Percentiles rank a stretch among this genome's conserved stretches.
These are phyloP conservation scores for Aspergillus panamensis DNA, from an alignment of 495 filamentous ascomycete species.

Conservation along the genomic window DNA sequence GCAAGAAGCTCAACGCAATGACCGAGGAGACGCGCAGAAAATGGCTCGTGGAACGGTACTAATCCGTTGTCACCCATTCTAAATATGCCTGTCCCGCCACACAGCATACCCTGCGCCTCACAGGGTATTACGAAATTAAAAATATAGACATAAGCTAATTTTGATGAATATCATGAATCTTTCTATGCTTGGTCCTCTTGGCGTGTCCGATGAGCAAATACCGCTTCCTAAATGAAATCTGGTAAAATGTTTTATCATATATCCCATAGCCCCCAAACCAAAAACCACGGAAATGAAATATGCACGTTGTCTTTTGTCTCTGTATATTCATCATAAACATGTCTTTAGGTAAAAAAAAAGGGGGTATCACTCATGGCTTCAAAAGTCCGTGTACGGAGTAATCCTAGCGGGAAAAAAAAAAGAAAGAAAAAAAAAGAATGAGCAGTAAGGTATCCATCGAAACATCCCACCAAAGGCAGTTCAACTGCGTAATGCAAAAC, in stretches of 20 bases:
- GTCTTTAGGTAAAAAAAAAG: not conserved
- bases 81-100: not conserved
- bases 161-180: no score
- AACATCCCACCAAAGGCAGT: not conserved
- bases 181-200: no score
- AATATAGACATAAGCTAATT: not conserved
- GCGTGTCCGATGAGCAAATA: no score
- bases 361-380: constrained; percentile 20
- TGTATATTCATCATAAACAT: not conserved
- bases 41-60: constrained; percentile 60
- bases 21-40: constrained; percentile 45
- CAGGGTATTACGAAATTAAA: not conserved
- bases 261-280: not conserved
- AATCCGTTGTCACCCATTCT: constrained; percentile 11
- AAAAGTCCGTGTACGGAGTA: constrained; percentile 19
- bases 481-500: not conserved
- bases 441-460: not conserved
- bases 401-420: constrained; percentile 6
- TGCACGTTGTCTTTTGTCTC: not conserved
- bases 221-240: not conserved
- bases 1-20: constrained; percentile 46
- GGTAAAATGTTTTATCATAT: not conserved
- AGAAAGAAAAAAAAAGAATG: constrained; percentile 2
- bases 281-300: not conserved
- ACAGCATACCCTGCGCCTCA: not conserved